A percentile compares a stretch with the other conserved stretches of the same genome.
These are phyloP conservation scores for Nakataea oryzae DNA, from an alignment of 2,329 filamentous ascomycete species.

Conservation along the genomic window DNA sequence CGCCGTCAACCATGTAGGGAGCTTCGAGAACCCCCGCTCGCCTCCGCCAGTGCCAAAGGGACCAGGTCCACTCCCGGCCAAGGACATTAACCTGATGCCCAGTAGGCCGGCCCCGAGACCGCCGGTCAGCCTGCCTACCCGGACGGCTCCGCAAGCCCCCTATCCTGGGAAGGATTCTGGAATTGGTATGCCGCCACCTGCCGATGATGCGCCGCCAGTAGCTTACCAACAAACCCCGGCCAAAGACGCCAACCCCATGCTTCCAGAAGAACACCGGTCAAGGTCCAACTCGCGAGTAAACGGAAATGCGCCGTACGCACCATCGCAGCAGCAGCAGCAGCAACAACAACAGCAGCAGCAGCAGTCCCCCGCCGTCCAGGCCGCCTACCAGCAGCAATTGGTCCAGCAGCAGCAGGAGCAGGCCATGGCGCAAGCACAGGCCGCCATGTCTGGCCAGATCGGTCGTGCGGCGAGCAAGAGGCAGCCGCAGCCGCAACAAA, in stretches of 20 bases:
- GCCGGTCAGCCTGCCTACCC: constrained; percentile 53
- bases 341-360: background rate
- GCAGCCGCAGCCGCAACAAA: constrained; percentile 36
- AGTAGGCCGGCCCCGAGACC: constrained; percentile 79
- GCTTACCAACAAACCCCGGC: constrained; percentile 19
- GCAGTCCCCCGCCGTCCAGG: constrained; percentile 24
- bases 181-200: constrained; percentile 49
- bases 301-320: constrained; percentile 38
- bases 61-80: constrained; percentile 32
- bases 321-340: no score
- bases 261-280: constrained; percentile 57
- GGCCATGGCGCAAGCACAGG: constrained; percentile 69
- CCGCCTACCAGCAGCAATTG: constrained; percentile 49
- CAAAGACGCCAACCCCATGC: constrained; percentile 48
- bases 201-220: constrained; percentile 41
- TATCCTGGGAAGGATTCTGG: constrained; percentile 52
- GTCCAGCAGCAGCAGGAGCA: constrained; percentile 80
- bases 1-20: constrained; percentile 73
- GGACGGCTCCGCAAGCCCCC: constrained; percentile 45
- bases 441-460: constrained; percentile 62
- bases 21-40: constrained; percentile 93
- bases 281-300: constrained; percentile 58
- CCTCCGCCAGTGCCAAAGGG: constrained; percentile 75
- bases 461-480: constrained; percentile 67
- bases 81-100: constrained; percentile 59